Base-by-base conservation (phyloP, 371 early-diverging fungal genomes). In the Cokeromyces recurvatus region DNA sequence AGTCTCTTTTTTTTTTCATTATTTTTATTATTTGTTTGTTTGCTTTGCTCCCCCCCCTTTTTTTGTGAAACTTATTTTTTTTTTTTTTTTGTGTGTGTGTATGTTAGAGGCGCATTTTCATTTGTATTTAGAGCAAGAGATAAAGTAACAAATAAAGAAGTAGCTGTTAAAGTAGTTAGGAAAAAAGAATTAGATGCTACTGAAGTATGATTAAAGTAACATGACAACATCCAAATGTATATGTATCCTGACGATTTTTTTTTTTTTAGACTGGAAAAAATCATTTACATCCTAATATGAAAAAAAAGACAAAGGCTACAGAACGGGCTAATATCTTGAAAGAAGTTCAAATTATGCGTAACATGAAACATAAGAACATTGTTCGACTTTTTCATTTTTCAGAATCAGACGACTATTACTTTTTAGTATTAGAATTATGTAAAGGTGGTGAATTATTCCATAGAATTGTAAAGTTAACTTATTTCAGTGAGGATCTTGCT, bases 401-500 rank as follows among this genome's bases (percentile, higher is more conserved):
- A 24, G 87, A 87, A 62, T 74, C 81, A 2, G 63, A 62, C 3
- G 81, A 80, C 19, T 60, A 71, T 46, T 91, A 86, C 64, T 90
- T 86, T 55, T 58, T 95, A 15, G 75, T 92, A 4, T 75, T 95
- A 64, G 96, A 95, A 60, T 76, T 87, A 25, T 87, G 87, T 36
- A 66, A 77, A 35, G 92, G 91, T 29, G 94, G 94, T 38, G 94
- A 94, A 62, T 69, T 94, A 27, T 94, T 91, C 52, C 86, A 91
- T 64, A 78, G 84, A 14, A 84, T 94, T 23, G 87, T 91, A 39
- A 77, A 86, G 48, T 67, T 88, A 41, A 89, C 90, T 10, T 90
- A 85, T 59, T 78, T 92, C 21, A 85, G 87, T 39, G 91, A 91
- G 58, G 75, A 78, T 16, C 55, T 88, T 42, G 73, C 87, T 3